phyloP scores from a whole-genome alignment of 768 basidiomycete species.

The Collybiopsis luxurians region DNA sequence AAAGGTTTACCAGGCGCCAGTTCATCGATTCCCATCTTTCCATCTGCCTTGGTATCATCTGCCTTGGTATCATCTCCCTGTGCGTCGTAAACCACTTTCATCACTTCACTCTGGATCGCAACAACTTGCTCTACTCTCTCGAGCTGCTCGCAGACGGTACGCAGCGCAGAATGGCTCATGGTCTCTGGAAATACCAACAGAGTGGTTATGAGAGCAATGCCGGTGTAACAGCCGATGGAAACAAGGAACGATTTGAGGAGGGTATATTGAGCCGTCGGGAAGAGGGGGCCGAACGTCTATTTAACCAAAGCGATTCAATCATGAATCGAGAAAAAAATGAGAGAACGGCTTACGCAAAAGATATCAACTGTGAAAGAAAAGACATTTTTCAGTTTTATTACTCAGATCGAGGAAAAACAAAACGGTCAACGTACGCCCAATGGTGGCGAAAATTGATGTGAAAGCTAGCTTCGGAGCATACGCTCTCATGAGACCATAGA shows the following conservation, averaged over 20 bases:
- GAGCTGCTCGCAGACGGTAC: conserved; percentile 25
- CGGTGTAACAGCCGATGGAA: conserved; percentile 44
- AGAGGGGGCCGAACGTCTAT: conserved; percentile 46
- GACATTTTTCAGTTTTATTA: background rate
- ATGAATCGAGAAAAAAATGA: background rate
- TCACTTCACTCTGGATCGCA: conserved; percentile 27
- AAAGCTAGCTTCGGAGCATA: conserved; percentile 44
- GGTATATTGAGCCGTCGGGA: conserved; percentile 43
- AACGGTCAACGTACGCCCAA: conserved; percentile 24
- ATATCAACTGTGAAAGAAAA: conserved; percentile 26
- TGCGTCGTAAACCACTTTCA: conserved; percentile 13
- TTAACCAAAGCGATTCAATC: background rate
- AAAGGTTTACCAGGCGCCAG: conserved; percentile 12
- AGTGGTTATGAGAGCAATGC: conserved; percentile 42
- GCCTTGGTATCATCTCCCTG: too few species aligned
- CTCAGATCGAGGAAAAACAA: background rate
- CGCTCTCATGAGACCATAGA: conserved; percentile 44
- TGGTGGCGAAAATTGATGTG: conserved; percentile 44
- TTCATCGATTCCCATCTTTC: conserved; percentile 13
- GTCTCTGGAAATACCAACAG: conserved; percentile 53
- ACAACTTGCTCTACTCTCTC: conserved; percentile 25
- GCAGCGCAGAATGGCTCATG: conserved; percentile 39
- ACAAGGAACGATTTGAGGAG: conserved; percentile 40
- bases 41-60: too few species aligned
- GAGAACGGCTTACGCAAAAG: conserved; percentile 12